These are phyloP conservation scores for Fusarium sp. DNA, from an alignment of 2,329 filamentous ascomycete genomes.

Conservation along the genomic window DNA sequence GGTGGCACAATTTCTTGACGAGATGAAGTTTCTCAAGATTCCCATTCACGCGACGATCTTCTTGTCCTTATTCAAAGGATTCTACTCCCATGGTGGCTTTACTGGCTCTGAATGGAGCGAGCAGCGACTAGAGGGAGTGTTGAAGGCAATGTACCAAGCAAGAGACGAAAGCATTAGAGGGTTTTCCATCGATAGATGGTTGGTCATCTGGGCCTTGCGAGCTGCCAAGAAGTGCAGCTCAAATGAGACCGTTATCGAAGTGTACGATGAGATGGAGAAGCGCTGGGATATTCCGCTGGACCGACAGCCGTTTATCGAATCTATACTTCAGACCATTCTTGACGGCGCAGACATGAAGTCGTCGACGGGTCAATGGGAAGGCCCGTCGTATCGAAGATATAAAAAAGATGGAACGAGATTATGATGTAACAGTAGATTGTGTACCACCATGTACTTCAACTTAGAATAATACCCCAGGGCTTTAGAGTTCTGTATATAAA, in stretches of 20 bases:
- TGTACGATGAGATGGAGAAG: slow-evolving; percentile 61
- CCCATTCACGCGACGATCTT: slow-evolving; percentile 81
- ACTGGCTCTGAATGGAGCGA: slow-evolving; percentile 76
- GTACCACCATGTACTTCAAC: slow-evolving; percentile 39
- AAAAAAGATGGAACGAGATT: slow-evolving; percentile 45
- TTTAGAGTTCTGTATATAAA: slow-evolving; percentile 23
- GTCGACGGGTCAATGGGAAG: slow-evolving; percentile 38
- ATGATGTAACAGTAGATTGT: slow-evolving; percentile 41
- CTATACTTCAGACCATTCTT: slow-evolving; percentile 56
- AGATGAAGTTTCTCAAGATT: slow-evolving; percentile 79
- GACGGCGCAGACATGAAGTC: slow-evolving; percentile 47
- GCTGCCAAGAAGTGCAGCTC: slow-evolving; percentile 72
- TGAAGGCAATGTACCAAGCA: slow-evolving; percentile 69
- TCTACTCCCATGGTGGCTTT: slow-evolving; percentile 75
- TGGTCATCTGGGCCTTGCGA: slow-evolving; percentile 68
- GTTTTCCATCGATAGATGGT: slow-evolving; percentile 67
- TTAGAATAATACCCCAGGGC: slow-evolving; percentile 38
- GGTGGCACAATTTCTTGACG: slow-evolving; percentile 76
- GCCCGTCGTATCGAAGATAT: slow-evolving; percentile 33
- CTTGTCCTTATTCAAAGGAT: slow-evolving; percentile 83
- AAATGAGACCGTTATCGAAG: slow-evolving; percentile 60
- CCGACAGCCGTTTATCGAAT: slow-evolving; percentile 58
- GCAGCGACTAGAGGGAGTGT: slow-evolving; percentile 73
- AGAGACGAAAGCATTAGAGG: slow-evolving; percentile 57
- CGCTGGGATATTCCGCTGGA: slow-evolving; percentile 58